These are phyloP conservation scores for Aristolochia californica DNA, from an alignment of 164 flowering plant species.

Conservation along the genomic window DNA sequence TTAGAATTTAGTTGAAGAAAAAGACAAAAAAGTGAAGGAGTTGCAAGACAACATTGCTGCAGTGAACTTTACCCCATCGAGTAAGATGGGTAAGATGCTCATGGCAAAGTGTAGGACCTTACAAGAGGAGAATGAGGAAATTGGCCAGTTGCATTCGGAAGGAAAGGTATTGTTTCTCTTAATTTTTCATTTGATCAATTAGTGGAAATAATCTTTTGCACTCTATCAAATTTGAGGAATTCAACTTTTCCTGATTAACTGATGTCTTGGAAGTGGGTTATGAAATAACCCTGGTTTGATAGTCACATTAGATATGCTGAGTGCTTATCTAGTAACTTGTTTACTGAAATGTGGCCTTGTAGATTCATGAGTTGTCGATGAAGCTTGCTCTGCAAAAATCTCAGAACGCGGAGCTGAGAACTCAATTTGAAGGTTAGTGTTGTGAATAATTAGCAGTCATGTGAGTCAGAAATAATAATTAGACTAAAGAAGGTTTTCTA, in stretches of 20 bases:
- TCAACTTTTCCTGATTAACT: too few relatives aligned
- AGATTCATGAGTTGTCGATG: conserved; percentile 43
- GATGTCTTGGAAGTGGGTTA: too few relatives aligned
- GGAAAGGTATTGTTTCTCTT: conserved; percentile 63
- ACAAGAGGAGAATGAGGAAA: conserved; percentile 97
- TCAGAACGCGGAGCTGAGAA: conserved; percentile 73
- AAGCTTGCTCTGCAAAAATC: conserved; percentile 83
- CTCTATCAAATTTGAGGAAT: too few relatives aligned
- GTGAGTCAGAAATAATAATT: too few relatives aligned
- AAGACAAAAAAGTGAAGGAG: conserved; percentile 91
- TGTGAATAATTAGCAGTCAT: background rate
- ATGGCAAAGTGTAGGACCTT: conserved; percentile 94
- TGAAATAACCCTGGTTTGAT: too few relatives aligned
- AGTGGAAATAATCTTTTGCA: background rate
- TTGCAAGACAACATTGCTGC: conserved; percentile 85
- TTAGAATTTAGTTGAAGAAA: conserved; percentile 95
- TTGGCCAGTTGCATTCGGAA: conserved; percentile 84
- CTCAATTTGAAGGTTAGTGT: conserved; percentile 78
- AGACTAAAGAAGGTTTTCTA: too few relatives aligned
- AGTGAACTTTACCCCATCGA: conserved; percentile 79
- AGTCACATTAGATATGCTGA: too few relatives aligned
- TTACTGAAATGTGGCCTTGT: background rate
- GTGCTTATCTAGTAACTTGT: background rate
- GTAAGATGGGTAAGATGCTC: conserved; percentile 95
- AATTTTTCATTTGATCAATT: background rate